phyloP scores from a whole-genome alignment of 2,329 filamentous ascomycete species.

The Sporothrix euskadiensis region DNA sequence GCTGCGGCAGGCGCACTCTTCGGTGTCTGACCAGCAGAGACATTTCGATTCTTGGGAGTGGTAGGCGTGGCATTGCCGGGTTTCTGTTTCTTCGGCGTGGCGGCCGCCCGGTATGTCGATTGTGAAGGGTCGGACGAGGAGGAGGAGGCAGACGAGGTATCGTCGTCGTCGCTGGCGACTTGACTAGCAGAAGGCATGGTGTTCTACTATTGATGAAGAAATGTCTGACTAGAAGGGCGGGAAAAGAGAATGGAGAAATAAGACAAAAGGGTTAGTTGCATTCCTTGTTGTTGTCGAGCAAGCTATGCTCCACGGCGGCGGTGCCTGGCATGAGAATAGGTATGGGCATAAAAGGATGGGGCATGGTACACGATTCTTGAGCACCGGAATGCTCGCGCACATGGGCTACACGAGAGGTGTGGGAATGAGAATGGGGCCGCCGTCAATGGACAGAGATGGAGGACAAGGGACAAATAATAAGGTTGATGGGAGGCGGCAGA shows the following conservation, averaged over 20 bases:
- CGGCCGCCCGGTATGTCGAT: conserved; percentile 23
- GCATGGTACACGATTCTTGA: not conserved
- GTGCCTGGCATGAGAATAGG: not conserved
- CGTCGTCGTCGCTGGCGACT: conserved; percentile 30
- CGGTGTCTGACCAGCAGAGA: conserved; percentile 40
- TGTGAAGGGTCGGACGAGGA: conserved; percentile 26
- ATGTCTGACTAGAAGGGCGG: conserved; percentile 7
- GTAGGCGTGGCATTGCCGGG: conserved; percentile 26
- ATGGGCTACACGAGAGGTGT: conserved; percentile 11
- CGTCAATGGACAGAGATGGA: not conserved
- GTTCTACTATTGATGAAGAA: conserved; percentile 20
- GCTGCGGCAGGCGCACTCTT: conserved; percentile 47
- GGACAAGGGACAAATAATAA: not conserved
- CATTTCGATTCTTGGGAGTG: conserved; percentile 36
- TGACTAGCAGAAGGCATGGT: conserved; percentile 33
- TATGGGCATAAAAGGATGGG: not conserved
- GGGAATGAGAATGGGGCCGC: not conserved
- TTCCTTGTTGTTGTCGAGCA: conserved; percentile 12
- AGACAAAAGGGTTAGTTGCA: conserved; percentile 26
- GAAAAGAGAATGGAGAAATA: not conserved
- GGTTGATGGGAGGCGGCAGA: not conserved
- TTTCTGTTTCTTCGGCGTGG: conserved; percentile 30
- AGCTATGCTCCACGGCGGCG: not conserved
- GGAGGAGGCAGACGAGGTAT: not conserved
- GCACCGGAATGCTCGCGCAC: conserved; percentile 12